These are phyloP conservation scores for Phragmites australis DNA, from an alignment of 176 grass and related monocot genomes.

Conservation along the genomic window DNA sequence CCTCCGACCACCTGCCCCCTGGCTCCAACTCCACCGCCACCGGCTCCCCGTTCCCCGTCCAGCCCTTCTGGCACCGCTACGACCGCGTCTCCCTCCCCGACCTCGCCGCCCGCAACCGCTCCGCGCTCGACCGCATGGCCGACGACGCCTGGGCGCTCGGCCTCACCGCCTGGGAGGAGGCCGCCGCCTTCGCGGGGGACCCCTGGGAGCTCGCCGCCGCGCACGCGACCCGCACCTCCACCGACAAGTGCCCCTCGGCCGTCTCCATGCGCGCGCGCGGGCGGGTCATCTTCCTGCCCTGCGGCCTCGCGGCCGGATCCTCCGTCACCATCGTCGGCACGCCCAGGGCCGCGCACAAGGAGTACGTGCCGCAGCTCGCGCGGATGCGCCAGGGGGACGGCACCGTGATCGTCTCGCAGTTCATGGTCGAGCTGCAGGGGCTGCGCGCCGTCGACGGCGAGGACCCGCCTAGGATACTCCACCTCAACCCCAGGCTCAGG, in stretches of 20 bases:
- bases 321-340: constrained; percentile 80
- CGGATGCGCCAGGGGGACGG: constrained; percentile 51
- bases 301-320: constrained; percentile 72
- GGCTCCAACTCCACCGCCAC: neutral
- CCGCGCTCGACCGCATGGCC: constrained; percentile 66
- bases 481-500: constrained; percentile 81
- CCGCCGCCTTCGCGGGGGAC: constrained; percentile 45
- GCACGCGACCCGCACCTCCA: constrained; percentile 29
- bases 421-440: constrained; percentile 90
- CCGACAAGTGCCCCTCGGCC: constrained; percentile 60
- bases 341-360: constrained; percentile 60
- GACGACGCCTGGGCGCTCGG: constrained; percentile 88
- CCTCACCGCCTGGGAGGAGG: constrained; percentile 67
- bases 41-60: constrained; percentile 33
- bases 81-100: constrained; percentile 51
- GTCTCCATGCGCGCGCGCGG: constrained; percentile 48
- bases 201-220: constrained; percentile 46
- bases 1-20: constrained; percentile 39
- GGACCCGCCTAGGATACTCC: constrained; percentile 82
- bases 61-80: constrained; percentile 62
- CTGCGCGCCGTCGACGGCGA: constrained; percentile 77
- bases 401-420: constrained; percentile 79
- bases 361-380: constrained; percentile 69
- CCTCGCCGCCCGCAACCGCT: constrained; percentile 35
- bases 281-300: constrained; percentile 77